Percentiles rank a stretch among this genome's conserved stretches.
phyloP scores from a whole-genome alignment of 192 early-diverging fungal genomes.

The Paraglomus occultum region DNA sequence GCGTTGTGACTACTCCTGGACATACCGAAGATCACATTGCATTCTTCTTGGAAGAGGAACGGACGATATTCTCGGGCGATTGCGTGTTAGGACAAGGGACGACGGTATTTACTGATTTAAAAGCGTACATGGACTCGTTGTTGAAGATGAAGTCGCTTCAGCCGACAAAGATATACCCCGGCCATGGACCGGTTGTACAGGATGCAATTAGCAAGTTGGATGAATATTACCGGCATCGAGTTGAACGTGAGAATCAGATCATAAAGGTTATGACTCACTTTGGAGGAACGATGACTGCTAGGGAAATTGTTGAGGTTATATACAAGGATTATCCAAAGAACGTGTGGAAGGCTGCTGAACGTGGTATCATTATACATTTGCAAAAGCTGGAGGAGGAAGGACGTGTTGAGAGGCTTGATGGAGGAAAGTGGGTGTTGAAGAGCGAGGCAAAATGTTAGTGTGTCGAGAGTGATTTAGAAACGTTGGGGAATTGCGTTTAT shows the following conservation, averaged over 20 bases:
- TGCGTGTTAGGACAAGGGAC: slow-evolving; percentile 83
- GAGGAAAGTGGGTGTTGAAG: too few species aligned
- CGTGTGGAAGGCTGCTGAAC: slow-evolving; percentile 51
- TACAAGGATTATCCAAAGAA: slow-evolving; percentile 53
- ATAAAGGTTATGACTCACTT: slow-evolving; percentile 40
- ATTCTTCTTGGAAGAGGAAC: slow-evolving; percentile 66
- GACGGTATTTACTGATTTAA: slow-evolving; percentile 73
- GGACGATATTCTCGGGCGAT: slow-evolving; percentile 75
- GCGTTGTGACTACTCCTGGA: slow-evolving; percentile 74
- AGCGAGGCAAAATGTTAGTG: too few species aligned
- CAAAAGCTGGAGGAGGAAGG: slow-evolving; percentile 54
- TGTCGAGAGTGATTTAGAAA: too few species aligned
- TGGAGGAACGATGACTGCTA: slow-evolving; percentile 32
- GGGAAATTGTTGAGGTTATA: slow-evolving; percentile 53
- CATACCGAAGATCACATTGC: slow-evolving; percentile 79
- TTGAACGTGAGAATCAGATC: slow-evolving; percentile 75
- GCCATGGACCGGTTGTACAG: slow-evolving; percentile 77
- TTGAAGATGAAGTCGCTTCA: slow-evolving; percentile 41
- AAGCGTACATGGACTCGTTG: slow-evolving; percentile 68
- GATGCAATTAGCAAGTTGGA: slow-evolving; percentile 62
- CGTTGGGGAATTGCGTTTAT: too few species aligned
- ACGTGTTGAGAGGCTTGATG: slow-evolving; percentile 30
- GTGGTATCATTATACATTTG: slow-evolving; percentile 52
- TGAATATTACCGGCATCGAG: slow-evolving; percentile 77
- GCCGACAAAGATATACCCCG: slow-evolving; percentile 46